phyloP scores from a whole-genome alignment of 2,329 filamentous ascomycete species.

The Bipolaris oryzae region DNA sequence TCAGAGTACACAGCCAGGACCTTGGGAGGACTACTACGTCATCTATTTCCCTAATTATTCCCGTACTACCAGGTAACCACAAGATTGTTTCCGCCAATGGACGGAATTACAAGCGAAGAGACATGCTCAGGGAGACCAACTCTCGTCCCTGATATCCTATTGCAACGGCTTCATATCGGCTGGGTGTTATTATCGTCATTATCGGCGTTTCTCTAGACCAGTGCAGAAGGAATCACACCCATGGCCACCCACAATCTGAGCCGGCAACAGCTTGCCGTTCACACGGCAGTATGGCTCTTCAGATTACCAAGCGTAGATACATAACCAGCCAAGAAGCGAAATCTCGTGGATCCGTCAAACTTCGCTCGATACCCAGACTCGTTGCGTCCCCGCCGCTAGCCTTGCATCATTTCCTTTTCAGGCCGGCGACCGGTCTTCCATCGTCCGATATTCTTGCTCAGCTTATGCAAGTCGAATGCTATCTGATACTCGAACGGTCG shows the following conservation, averaged over 20 bases:
- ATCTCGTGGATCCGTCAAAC: background rate
- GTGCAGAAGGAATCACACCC: background rate
- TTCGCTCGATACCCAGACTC: background rate
- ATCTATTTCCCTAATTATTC: no score
- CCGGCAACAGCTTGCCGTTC: background rate
- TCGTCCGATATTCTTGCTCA: background rate
- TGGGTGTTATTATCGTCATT: background rate
- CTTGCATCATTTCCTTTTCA: background rate
- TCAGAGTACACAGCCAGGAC: no score
- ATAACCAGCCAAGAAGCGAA: background rate
- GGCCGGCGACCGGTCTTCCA: background rate
- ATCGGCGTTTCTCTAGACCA: background rate
- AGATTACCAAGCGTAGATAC: background rate
- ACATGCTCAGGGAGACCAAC: background rate
- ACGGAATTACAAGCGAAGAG: background rate
- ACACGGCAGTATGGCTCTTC: background rate
- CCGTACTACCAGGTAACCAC: no score
- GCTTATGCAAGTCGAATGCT: background rate
- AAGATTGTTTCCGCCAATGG: no score
- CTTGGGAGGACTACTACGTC: no score
- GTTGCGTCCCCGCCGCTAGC: background rate
- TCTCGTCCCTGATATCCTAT: background rate
- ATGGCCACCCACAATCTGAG: background rate
- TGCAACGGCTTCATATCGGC: background rate
- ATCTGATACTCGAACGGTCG: conserved; percentile 8